Evolutionary conservation across 2,329 filamentous ascomycete species (phyloP).

Genomic region (Zasmidium cellare): DNA sequence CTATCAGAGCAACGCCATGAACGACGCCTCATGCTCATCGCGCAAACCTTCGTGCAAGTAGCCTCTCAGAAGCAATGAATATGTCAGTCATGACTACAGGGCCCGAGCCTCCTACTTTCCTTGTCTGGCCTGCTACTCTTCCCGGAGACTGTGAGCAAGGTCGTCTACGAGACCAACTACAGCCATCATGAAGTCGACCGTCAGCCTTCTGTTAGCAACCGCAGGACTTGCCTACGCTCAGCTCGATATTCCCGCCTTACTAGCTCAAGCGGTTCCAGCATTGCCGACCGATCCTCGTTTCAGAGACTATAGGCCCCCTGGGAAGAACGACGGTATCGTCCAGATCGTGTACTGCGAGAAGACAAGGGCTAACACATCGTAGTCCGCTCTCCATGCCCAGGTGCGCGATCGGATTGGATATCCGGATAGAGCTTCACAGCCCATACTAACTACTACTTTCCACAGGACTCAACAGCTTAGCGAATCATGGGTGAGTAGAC

Average conservation of each 20-base stretch:
- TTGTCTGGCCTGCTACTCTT: not conserved
- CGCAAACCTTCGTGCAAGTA: not conserved
- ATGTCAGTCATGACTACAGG: not conserved
- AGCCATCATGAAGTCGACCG: not conserved
- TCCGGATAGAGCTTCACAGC: not conserved
- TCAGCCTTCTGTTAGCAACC: not conserved
- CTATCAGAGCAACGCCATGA: not conserved
- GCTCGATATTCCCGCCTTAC: slow-evolving; percentile 16
- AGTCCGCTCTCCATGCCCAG: slow-evolving; percentile 28
- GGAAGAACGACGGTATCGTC: slow-evolving; percentile 18
- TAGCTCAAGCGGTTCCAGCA: slow-evolving; percentile 21
- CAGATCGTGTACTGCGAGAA: not conserved
- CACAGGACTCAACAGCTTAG: slow-evolving; percentile 1
- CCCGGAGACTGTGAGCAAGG: not conserved
- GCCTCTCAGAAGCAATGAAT: not conserved
- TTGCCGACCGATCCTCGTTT: slow-evolving; percentile 22
- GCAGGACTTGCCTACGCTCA: not conserved
- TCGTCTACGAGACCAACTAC: not conserved
- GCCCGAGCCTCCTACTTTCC: not conserved
- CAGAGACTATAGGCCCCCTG: slow-evolving; percentile 19
- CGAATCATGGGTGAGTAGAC: slow-evolving; percentile 15
- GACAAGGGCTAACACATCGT: not conserved
- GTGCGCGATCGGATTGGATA: slow-evolving; percentile 16
- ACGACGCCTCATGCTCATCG: not conserved
- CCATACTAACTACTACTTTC: no score